Conservation (phyloP, 306 rosid genomes). For the Prinsepia uniflora region DNA sequence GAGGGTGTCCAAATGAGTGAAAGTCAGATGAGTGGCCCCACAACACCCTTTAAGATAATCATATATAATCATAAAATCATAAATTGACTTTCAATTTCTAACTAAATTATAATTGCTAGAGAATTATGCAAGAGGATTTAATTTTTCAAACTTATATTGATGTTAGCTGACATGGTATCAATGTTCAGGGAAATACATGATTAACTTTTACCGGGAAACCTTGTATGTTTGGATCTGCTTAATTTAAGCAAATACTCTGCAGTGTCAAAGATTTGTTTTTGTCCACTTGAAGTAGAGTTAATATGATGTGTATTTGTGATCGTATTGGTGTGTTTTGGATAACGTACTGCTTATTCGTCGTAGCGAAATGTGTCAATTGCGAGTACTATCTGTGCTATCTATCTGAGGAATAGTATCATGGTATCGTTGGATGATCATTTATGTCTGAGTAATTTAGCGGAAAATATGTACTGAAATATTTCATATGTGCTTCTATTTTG, state of each 20-base stretch:
- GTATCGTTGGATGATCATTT: not conserved
- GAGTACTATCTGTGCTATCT: not conserved
- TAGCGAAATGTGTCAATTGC: not conserved
- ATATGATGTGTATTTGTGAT: not conserved
- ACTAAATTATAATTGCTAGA: not conserved
- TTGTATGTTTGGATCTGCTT: not conserved
- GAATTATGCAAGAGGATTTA: not conserved
- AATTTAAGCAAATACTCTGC: not conserved
- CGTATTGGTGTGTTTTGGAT: not conserved
- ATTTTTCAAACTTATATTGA: too few species aligned
- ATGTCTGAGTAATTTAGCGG: not conserved
- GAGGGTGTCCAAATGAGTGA: not conserved
- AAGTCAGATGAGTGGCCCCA: not conserved
- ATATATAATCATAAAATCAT: not conserved
- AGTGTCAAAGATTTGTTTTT: not conserved
- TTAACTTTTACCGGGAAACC: not conserved
- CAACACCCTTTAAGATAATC: not conserved
- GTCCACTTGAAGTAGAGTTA: not conserved
- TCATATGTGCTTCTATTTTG: not conserved
- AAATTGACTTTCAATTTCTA: not conserved
- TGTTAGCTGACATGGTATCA: not conserved
- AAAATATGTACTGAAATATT: not conserved
- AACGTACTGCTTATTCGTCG: not conserved
- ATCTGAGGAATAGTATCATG: not conserved
- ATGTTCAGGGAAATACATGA: not conserved